A percentile compares a stretch with the other conserved stretches of the same genome.
phyloP scores from a whole-genome alignment of 2,329 filamentous ascomycete genomes.

The Onygenales sp. region DNA sequence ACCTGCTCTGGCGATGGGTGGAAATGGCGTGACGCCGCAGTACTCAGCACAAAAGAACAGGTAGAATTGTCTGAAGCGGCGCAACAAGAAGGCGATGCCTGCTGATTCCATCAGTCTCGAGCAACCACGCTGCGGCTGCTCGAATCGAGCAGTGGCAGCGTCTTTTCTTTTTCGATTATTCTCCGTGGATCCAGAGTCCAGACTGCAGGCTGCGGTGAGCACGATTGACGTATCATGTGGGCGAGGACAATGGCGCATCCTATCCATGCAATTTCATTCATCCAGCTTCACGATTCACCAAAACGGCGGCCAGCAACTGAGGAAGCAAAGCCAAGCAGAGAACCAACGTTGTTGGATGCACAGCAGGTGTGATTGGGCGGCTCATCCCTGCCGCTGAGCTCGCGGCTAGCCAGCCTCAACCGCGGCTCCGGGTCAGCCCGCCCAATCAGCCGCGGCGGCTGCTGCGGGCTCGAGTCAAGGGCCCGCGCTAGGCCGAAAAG shows the following conservation, averaged over 20 bases:
- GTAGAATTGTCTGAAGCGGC: too few relatives aligned
- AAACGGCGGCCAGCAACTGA: not conserved
- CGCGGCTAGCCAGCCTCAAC: conserved; percentile 2
- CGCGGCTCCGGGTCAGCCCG: not conserved
- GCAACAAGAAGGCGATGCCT: too few relatives aligned
- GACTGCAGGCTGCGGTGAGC: not conserved
- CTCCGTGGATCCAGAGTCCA: not conserved
- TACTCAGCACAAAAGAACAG: too few relatives aligned
- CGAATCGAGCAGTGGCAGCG: too few relatives aligned
- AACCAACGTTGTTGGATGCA: not conserved
- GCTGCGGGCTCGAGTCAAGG: not conserved
- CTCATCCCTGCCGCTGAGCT: not conserved
- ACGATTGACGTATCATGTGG: not conserved
- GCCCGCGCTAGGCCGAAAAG: not conserved
- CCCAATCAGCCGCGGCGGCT: not conserved
- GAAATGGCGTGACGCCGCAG: too few relatives aligned
- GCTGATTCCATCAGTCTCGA: too few relatives aligned
- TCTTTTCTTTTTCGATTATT: not conserved
- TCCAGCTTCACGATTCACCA: not conserved
- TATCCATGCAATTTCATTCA: not conserved
- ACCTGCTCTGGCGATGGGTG: too few relatives aligned
- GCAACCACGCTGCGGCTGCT: too few relatives aligned
- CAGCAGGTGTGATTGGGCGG: not conserved
- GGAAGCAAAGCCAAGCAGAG: not conserved
- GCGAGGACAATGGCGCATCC: not conserved